These are phyloP conservation scores for Zygosaccharomyces sapae DNA, from an alignment of 1,139 yeast genomes.

Conservation along the genomic window DNA sequence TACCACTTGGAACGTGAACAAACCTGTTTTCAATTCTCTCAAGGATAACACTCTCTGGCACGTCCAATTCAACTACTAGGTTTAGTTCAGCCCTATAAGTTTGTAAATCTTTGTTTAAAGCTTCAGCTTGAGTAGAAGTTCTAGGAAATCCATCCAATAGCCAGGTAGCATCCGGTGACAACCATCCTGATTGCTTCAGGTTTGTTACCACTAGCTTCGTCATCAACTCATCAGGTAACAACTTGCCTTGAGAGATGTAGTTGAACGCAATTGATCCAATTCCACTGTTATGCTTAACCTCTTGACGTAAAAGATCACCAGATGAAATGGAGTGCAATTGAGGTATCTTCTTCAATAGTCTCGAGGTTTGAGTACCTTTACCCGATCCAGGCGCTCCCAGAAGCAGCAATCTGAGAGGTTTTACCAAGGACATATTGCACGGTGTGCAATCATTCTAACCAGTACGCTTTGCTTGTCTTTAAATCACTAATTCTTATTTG, in stretches of 20 bases:
- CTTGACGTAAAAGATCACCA: constrained; percentile 74
- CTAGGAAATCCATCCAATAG: constrained; percentile 91
- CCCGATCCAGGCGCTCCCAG: constrained; percentile 96
- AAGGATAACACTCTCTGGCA: constrained; percentile 72
- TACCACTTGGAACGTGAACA: constrained; percentile 79
- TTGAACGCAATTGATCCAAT: constrained; percentile 57
- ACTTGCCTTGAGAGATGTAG: constrained; percentile 57
- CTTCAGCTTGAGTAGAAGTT: constrained; percentile 65
- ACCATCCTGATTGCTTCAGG: constrained; percentile 45
- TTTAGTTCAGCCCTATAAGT: constrained; percentile 47
- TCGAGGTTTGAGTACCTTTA: constrained; percentile 80
- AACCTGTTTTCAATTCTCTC: constrained; percentile 80
- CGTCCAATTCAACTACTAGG: constrained; percentile 76
- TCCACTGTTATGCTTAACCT: constrained; percentile 52
- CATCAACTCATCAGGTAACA: constrained; percentile 72
- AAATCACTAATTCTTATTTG: not conserved
- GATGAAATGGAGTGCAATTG: constrained; percentile 58
- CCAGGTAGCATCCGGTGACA: constrained; percentile 53
- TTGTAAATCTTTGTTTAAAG: constrained; percentile 48
- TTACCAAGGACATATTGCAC: constrained; percentile 7
- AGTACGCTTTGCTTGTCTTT: not conserved
- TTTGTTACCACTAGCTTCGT: constrained; percentile 54
- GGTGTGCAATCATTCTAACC: no score
- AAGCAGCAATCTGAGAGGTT: constrained; percentile 62
- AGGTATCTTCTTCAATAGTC: constrained; percentile 54